Evolutionary conservation across 2,329 filamentous ascomycete species (phyloP), one percentile per base, ranked within the genome.

Genomic region (Penicillium sp.): DNA sequence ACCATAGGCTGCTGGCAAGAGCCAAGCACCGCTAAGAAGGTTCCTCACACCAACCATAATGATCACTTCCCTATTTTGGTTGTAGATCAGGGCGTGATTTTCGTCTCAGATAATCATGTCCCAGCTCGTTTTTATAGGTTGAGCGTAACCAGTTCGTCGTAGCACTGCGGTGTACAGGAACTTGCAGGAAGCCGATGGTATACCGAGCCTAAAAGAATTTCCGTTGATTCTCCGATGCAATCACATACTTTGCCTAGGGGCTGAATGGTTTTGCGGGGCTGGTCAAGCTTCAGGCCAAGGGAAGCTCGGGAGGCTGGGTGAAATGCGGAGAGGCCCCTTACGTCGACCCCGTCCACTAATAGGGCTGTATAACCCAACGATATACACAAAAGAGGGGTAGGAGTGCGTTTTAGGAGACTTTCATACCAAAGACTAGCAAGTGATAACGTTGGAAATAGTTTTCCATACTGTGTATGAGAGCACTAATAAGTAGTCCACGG

Each of bases 1-100:
- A 13, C 63, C 67, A 50, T 66, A 68, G 45, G 63, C 66, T 31
- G 59, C 38, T 33, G 67, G 65, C 23, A 71, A 50, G 38, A 74
- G 68, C 61, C 66, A 68, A 31, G 62, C 57, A 19, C 62, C 54
- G 45, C 53, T 61, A 25, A 71, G 43, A 31, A 73, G 50, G 49
- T 55, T 58, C 29, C 47, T 53, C 31, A 68, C 52, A 48, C 61
- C 53, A 59, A 67, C 60, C 70, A 73, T 73, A 42, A 47, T 58
- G 57, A 57, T 31, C 39, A 41, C 51, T 50, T 36, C 35, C 23
- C 15, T 23, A 25, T 33, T 50, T 29, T 13, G 35, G 15, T 45
- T 27, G 35, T 42, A 17, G 31, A 57, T 15, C 19, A 13, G 17
- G 27, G 35, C 19, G 9, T 4, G 1, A n/a, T 35, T 10, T 15